Conservation (phyloP, 164 flowering plant genomes). For the Kingdonia uniflora region DNA sequence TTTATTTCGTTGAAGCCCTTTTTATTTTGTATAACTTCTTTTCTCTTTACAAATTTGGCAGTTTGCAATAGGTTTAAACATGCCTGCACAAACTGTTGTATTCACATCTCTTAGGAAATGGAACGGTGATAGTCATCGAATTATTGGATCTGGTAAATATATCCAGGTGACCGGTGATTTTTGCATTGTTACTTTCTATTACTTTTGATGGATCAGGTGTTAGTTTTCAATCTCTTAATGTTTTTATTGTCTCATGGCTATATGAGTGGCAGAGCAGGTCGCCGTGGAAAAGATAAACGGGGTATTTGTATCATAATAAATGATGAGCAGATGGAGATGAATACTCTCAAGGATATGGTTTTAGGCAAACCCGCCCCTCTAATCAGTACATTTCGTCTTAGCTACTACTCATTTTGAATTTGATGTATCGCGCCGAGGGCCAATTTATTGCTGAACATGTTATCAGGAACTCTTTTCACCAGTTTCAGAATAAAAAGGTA, state of each 20-base stretch:
- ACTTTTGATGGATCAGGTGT: too few relatives aligned
- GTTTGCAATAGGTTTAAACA: constrained; percentile 99
- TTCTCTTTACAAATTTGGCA: constrained; percentile 17
- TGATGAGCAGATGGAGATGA: constrained; percentile 99
- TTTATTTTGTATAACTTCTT: not conserved
- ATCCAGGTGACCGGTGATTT: constrained; percentile 70
- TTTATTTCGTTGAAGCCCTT: too few relatives aligned
- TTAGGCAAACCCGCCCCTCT: constrained; percentile 96
- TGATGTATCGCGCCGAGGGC: constrained; percentile 97
- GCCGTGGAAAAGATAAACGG: constrained; percentile 98
- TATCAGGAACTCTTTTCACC: constrained; percentile 90
- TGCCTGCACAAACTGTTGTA: constrained; percentile 99
- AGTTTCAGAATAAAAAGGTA: constrained; percentile 98
- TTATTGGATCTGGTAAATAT: constrained; percentile 94
- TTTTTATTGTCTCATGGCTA: constrained; percentile 9
- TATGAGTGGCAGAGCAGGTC: constrained; percentile 99
- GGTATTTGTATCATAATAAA: constrained; percentile 98
- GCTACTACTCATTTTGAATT: constrained; percentile 89
- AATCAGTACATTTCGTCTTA: constrained; percentile 92
- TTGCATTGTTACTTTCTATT: not conserved
- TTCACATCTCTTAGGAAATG: constrained; percentile 90
- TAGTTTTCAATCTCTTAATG: not conserved
- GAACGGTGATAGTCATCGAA: constrained; percentile 98
- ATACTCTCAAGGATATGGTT: constrained; percentile 82
- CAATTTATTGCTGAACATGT: constrained; percentile 99